phyloP scores from a whole-genome alignment of 345 rosid species.

The Leavenworthia alabamica region DNA sequence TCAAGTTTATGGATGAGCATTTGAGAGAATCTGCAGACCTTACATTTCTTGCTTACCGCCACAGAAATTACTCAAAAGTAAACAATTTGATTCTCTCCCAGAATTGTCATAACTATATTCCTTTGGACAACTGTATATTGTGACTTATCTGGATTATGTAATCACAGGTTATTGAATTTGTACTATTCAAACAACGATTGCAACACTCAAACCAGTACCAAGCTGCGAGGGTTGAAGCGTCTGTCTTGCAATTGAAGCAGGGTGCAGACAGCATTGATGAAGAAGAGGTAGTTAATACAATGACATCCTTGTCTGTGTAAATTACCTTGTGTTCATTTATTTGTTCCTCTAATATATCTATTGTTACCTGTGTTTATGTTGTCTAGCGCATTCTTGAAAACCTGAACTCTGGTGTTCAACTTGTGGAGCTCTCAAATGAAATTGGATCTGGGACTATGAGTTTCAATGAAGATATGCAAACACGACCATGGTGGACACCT shows the following conservation, averaged over 20 bases:
- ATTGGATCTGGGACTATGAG: slow-evolving; percentile 60
- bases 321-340: not conserved
- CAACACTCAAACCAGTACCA: slow-evolving; percentile 78
- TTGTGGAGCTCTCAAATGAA: slow-evolving; percentile 76
- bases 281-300: slow-evolving; percentile 69
- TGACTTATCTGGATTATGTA: slow-evolving; percentile 14
- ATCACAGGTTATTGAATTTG: slow-evolving; percentile 88
- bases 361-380: not conserved
- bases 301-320: not conserved
- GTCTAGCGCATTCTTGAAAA: slow-evolving; percentile 64
- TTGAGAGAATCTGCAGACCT: slow-evolving; percentile 96
- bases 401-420: slow-evolving; percentile 55
- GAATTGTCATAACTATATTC: not conserved
- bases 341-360: slow-evolving; percentile 4
- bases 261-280: slow-evolving; percentile 63
- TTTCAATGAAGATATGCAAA: slow-evolving; percentile 80
- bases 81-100: slow-evolving; percentile 10
- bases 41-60: slow-evolving; percentile 93
- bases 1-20: slow-evolving; percentile 97
- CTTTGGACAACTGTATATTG: not conserved
- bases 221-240: slow-evolving; percentile 61
- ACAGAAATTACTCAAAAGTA: slow-evolving; percentile 94
- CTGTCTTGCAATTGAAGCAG: slow-evolving; percentile 74
- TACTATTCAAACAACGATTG: slow-evolving; percentile 81
- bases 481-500: slow-evolving; percentile 99